A percentile compares a stretch with the other conserved stretches of the same genome.
Conservation (phyloP, 768 basidiomycete species). For the Amyloporia xantha region DNA sequence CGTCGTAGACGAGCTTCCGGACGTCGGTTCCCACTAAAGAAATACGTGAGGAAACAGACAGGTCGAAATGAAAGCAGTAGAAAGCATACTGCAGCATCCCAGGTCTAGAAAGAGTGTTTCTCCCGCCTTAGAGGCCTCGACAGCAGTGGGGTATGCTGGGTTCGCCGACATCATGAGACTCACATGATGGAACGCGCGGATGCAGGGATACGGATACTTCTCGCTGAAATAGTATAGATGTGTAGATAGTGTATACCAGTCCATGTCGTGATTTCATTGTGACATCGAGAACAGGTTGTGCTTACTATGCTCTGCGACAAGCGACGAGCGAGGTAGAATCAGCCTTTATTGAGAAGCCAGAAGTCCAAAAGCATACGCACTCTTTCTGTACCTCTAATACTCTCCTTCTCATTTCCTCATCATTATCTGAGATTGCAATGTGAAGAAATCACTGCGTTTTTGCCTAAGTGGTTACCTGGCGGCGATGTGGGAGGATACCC, state of each 20-base stretch:
- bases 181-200: conserved; percentile 26
- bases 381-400: conserved; percentile 21
- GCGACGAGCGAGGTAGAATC: too few species aligned
- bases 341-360: too few species aligned
- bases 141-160: conserved; percentile 20
- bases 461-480: too few species aligned
- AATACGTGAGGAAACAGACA: neutral
- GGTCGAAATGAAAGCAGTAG: neutral
- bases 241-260: too few species aligned
- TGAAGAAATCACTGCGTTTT: too few species aligned
- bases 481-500: too few species aligned
- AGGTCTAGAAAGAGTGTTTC: conserved; percentile 24
- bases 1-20: conserved; percentile 27
- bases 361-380: too few species aligned
- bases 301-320: conserved; percentile 25
- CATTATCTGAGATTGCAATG: conserved; percentile 16
- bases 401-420: conserved; percentile 16
- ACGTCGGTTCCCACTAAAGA: conserved; percentile 29
- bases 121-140: conserved; percentile 19
- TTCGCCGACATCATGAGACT: conserved; percentile 23
- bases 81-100: conserved; percentile 28
- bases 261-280: too few species aligned
- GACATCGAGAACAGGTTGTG: too few species aligned
- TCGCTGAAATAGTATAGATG: too few species aligned
- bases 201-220: conserved; percentile 28